Base-by-base conservation (phyloP, 768 basidiomycete species). In the Strobilomyces echinocephalus region DNA sequence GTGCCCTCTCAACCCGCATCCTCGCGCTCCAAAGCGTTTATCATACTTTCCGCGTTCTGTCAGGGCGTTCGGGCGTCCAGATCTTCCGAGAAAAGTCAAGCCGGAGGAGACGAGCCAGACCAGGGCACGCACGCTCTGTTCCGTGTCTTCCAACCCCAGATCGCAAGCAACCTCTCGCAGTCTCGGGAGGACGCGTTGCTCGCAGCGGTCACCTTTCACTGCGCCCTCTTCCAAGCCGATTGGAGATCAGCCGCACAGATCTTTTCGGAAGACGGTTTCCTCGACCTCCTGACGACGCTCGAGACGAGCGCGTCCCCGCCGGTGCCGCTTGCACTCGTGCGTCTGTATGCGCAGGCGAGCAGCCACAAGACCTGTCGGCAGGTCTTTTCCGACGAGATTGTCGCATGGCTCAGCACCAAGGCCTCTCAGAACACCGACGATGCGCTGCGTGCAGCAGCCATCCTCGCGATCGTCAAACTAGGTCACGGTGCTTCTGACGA, bases 221-320 rank as follows among this genome's bases (percentile, higher is more conserved):
- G 79, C n/a, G 89, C 88, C 1, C 73, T 95, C 18, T 91, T 92
- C 63, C 89, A 92, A 65, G 82, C 92, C n/a, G 89, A 91, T 59
- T 79, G 83, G 69, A 72, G 77, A 48, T 73, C 82, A 1, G 91
- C 88, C 10, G 74, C 83, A 10, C 60, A 75, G 21, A 81, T 95
- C 49, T 83, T 93, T 52, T 68, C 72, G 35, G 74, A 76, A 46
- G 85, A 89, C 54, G 84, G 82, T 4, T 66, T 86, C 15, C 60
- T 85, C 31, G 83, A 87, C 36, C 77, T 78, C 42, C 69, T 92
- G 48, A 75, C 82, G 63, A 76, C 78, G 14, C 76, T 85, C 24
- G 91, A 95, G 55, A 69, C 88, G n/a, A 73, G 72, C 42, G 74
- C 81, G 2, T 74, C 78, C 4, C 60, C 72, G 2, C 56, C 72